Conservation (phyloP, 768 basidiomycete genomes). For the Hygrophorus pudorinus region DNA sequence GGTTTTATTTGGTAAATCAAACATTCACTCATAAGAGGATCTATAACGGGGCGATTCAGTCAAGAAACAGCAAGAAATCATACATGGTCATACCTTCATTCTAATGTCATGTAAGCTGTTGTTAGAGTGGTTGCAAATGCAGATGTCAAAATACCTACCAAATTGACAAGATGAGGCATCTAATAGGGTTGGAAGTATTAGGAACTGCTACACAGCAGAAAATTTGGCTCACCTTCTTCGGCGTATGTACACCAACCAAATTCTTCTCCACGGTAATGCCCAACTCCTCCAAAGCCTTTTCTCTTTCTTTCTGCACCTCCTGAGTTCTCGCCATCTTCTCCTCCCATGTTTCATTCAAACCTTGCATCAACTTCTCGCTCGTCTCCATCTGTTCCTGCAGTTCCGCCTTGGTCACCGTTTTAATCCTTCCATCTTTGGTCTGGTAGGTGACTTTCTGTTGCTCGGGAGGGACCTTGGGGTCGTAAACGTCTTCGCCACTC, state of each 20-base stretch:
- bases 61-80: constrained; percentile 10
- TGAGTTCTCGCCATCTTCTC: constrained; percentile 86
- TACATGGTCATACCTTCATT: constrained; percentile 54
- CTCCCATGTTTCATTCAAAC: constrained; percentile 84
- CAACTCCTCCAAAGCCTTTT: constrained; percentile 94
- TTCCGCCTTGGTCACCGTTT: constrained; percentile 95
- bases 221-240: constrained; percentile 64
- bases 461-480: constrained; percentile 84
- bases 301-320: constrained; percentile 92
- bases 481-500: constrained; percentile 65
- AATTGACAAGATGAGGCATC: constrained; percentile 91
- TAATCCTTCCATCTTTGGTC: constrained; percentile 87
- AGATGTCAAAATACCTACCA: constrained; percentile 44
- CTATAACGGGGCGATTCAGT: constrained; percentile 25
- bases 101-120: constrained; percentile 20
- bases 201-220: neutral
- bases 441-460: constrained; percentile 93
- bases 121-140: constrained; percentile 2
- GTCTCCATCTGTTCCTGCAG: constrained; percentile 94
- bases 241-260: constrained; percentile 92
- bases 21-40: constrained; percentile 96
- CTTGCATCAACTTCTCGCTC: constrained; percentile 84
- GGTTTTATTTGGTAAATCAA: constrained; percentile 86
- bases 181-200: constrained; percentile 19
- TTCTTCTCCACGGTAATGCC: constrained; percentile 98